Evolutionary conservation across 1,284 basidiomycete species (phyloP), one percentile per base, ranked within the genome.

Genomic region (Irpex rosettiformis): DNA sequence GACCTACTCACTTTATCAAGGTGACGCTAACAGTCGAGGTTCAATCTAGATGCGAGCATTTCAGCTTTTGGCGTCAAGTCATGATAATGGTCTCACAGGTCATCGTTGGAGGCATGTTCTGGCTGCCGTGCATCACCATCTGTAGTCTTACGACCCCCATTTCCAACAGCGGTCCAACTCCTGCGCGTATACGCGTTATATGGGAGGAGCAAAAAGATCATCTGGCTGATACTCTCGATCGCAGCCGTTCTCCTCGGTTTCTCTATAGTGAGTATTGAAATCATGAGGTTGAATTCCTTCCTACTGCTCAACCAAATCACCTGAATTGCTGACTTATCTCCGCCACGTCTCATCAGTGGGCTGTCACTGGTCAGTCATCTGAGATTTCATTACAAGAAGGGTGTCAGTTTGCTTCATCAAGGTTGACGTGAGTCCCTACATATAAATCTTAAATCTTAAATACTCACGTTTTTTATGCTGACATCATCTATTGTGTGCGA

Each of bases 121-220:
- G 10, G n/a, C n/a, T n/a, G n/a, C n/a, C n/a, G n/a, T n/a, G n/a
- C n/a, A n/a, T n/a, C n/a, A n/a, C n/a, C n/a, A n/a, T n/a, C n/a
- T n/a, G n/a, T n/a, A n/a, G n/a, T n/a, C n/a, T n/a, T n/a, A n/a
- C n/a, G n/a, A n/a, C n/a, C n/a, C n/a, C n/a, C n/a, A n/a, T n/a
- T n/a, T n/a, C n/a, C n/a, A n/a, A n/a, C n/a, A 69, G 69, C 65
- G 16, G 62, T 68, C 6, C 61, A 67, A 29, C 63, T 61, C 49
- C 56, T 71, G 52, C 66, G 69, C 24, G 69, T 67, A 8, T 68
- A 64, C 55, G 69, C 69, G 8, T 61, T 71, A 6, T 71, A 67
- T 54, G 58, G 61, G 1, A 58, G 65, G 28, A 61, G 62, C 56
- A 65, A 60, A 57, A 62, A 63, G 10, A 53, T 71, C 4, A 22